Percentiles rank a stretch among this genome's conserved stretches.
These are phyloP conservation scores for Galium porrigens DNA, from an alignment of 305 asterid genomes.

Conservation along the genomic window DNA sequence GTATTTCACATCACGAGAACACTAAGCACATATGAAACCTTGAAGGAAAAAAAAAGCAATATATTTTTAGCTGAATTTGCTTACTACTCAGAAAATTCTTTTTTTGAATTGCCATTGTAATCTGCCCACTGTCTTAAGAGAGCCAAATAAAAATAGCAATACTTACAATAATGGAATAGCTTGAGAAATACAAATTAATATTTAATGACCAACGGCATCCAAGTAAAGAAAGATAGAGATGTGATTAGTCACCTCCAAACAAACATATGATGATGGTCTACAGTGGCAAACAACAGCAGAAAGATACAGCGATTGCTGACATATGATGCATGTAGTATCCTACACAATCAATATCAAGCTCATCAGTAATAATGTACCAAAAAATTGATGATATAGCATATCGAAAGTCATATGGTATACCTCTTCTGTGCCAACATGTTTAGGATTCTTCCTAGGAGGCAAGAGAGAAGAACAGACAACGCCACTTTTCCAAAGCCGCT, in stretches of 20 bases:
- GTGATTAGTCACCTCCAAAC: conserved; percentile 62
- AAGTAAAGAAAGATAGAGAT: background rate
- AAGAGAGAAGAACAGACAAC: conserved; percentile 49
- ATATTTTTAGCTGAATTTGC: background rate
- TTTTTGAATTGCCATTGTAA: background rate
- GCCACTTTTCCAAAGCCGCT: conserved; percentile 73
- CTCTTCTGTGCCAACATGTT: conserved; percentile 76
- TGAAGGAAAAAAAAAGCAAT: background rate
- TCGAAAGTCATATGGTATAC: conserved; percentile 28
- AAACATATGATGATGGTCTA: conserved; percentile 67
- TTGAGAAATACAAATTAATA: background rate
- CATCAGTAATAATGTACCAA: conserved; percentile 19
- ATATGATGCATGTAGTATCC: conserved; percentile 82
- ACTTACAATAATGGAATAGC: background rate
- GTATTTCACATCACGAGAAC: background rate
- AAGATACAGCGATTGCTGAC: conserved; percentile 73
- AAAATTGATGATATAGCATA: conserved; percentile 10
- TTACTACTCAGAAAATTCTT: background rate
- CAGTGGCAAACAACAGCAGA: conserved; percentile 84
- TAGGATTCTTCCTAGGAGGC: conserved; percentile 56
- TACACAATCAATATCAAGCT: conserved; percentile 26
- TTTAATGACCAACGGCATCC: background rate
- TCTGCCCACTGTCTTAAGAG: background rate
- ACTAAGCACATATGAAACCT: background rate
- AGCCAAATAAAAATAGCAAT: background rate